Percentiles rank a stretch among this genome's conserved stretches.
These are phyloP conservation scores for Biscogniauxia sp. DNA, from an alignment of 2,329 filamentous ascomycete species.

Conservation along the genomic window DNA sequence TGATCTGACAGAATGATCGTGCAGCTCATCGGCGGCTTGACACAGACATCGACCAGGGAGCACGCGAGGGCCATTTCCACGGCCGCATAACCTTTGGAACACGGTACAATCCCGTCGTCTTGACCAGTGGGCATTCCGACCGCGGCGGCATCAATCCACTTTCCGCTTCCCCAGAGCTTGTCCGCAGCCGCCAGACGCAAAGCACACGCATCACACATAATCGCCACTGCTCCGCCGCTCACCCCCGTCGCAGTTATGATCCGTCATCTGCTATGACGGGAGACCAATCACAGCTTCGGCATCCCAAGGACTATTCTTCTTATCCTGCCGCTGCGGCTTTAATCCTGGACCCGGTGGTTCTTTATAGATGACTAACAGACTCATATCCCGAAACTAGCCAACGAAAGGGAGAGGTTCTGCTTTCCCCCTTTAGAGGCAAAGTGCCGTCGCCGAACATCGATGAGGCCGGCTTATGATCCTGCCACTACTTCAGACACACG, in stretches of 20 bases:
- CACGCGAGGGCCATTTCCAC: background rate
- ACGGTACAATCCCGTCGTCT: background rate
- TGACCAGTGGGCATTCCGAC: background rate
- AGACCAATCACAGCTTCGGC: constrained; percentile 13
- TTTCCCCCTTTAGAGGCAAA: background rate
- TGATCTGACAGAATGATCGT: background rate
- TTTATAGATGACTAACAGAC: background rate
- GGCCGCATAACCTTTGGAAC: background rate
- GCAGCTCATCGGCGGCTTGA: background rate
- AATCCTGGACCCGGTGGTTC: background rate
- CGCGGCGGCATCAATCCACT: background rate
- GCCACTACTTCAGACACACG: background rate
- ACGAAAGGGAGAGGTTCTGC: background rate
- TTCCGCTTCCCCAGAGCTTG: background rate
- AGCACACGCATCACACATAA: background rate
- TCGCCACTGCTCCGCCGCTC: constrained; percentile 4
- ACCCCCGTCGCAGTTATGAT: constrained; percentile 25
- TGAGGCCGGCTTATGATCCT: background rate
- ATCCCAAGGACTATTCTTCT: constrained; percentile 2
- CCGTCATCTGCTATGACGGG: constrained; percentile 23
- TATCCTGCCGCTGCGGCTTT: constrained; percentile 9
- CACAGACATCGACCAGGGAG: background rate
- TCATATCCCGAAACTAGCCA: background rate
- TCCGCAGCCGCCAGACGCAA: background rate
- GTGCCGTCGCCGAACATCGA: background rate